A percentile compares a stretch with the other conserved stretches of the same genome.
Conservation (phyloP, 164 flowering plant genomes). For the Annona cherimola region DNA sequence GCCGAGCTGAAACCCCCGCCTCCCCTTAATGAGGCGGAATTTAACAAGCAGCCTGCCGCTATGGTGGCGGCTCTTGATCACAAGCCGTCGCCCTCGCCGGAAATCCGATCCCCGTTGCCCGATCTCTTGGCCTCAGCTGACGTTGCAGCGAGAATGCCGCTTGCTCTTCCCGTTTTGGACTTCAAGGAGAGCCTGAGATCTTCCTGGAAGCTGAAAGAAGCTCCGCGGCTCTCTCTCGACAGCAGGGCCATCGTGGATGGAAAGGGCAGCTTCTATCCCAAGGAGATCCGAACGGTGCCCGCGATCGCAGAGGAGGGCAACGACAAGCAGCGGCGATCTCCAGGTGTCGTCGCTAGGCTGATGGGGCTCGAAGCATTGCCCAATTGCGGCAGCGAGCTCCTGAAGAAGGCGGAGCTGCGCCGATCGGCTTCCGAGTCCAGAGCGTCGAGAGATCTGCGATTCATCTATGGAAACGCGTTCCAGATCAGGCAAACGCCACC, state of each 20-base stretch:
- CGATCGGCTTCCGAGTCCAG: slow-evolving; percentile 93
- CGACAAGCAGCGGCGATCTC: slow-evolving; percentile 47
- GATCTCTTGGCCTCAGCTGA: slow-evolving; percentile 10
- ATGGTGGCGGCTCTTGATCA: not conserved
- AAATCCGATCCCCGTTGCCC: slow-evolving; percentile 21
- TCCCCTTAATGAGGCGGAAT: slow-evolving; percentile 14
- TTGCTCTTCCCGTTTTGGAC: slow-evolving; percentile 48
- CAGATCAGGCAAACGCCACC: slow-evolving; percentile 17
- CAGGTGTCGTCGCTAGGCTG: slow-evolving; percentile 75
- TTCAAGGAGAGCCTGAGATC: slow-evolving; percentile 54
- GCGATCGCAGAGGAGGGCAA: slow-evolving; percentile 22
- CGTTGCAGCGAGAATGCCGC: slow-evolving; percentile 17
- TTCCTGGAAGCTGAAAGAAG: slow-evolving; percentile 77
- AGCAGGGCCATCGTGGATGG: slow-evolving; percentile 76
- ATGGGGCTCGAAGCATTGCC: slow-evolving; percentile 79
- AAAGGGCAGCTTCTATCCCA: slow-evolving; percentile 61
- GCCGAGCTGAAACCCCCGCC: slow-evolving; percentile 12
- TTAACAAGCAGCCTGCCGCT: not conserved
- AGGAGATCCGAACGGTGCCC: slow-evolving; percentile 49
- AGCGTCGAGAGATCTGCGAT: slow-evolving; percentile 51
- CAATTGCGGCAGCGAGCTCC: slow-evolving; percentile 25
- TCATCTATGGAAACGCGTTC: slow-evolving; percentile 28
- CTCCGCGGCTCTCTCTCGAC: slow-evolving; percentile 86
- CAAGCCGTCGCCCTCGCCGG: slow-evolving; percentile 13
- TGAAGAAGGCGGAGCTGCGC: slow-evolving; percentile 51